Conservation (phyloP, 768 basidiomycete species). For the Lentinula sp. region DNA sequence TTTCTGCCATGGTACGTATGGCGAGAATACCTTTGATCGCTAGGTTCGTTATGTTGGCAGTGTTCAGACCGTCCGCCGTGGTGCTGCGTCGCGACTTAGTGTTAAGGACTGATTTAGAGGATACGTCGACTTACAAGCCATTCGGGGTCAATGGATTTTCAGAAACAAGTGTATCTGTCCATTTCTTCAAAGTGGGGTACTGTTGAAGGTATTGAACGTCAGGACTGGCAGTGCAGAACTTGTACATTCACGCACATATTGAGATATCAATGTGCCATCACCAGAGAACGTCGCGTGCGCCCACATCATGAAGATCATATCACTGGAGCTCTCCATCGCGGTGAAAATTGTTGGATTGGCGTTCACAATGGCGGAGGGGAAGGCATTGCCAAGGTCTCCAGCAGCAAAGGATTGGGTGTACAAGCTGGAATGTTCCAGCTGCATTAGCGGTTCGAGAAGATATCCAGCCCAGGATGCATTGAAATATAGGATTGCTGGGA, state of each 20-base stretch:
- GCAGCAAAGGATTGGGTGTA: conserved; percentile 4
- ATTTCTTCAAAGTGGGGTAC: conserved; percentile 3
- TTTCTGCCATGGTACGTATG: conserved; percentile 10
- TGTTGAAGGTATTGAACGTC: neutral
- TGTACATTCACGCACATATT: conserved; percentile 1
- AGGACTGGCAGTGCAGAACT: neutral
- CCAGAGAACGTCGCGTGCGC: conserved; percentile 10
- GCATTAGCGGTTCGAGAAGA: conserved; percentile 36
- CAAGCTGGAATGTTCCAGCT: conserved; percentile 9
- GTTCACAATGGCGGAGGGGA: neutral
- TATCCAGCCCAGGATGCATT: conserved; percentile 32
- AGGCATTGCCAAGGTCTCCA: conserved; percentile 8
- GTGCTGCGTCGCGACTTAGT: neutral
- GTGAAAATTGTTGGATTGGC: neutral
- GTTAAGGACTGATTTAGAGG: neutral
- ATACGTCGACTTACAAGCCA: conserved; percentile 5
- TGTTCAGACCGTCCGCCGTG: conserved; percentile 3
- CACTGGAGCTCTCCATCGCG: neutral
- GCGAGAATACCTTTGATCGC: conserved; percentile 10
- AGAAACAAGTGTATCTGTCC: conserved; percentile 1
- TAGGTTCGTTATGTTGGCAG: conserved; percentile 9
- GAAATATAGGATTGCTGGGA: conserved; percentile 31
- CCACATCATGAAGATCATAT: conserved; percentile 7
- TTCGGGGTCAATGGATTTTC: conserved; percentile 2
- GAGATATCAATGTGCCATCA: conserved; percentile 3